Conservation (phyloP, 768 basidiomycete species). For the Trametes cinnabarina region DNA sequence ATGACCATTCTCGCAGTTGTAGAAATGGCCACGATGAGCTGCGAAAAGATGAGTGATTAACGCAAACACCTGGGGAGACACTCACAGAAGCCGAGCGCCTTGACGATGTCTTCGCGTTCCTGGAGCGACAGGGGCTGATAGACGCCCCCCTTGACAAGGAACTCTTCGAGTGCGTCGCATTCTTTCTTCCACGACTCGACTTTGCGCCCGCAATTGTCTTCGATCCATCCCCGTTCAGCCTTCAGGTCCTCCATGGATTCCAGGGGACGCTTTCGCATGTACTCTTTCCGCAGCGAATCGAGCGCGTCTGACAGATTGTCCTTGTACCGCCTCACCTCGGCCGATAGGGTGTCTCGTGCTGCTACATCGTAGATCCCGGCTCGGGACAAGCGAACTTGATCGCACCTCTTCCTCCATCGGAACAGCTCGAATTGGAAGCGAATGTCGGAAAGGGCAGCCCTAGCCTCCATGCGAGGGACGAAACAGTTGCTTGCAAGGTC, state of each 20-base stretch:
- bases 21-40: conserved; percentile 33
- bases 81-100: conserved; percentile 29
- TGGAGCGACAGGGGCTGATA: conserved; percentile 27
- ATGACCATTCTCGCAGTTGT: conserved; percentile 52
- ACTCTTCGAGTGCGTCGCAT: conserved; percentile 20
- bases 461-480: conserved; percentile 30
- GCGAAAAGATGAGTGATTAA: background rate
- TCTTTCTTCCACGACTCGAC: conserved; percentile 22
- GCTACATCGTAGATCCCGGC: background rate
- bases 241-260: conserved; percentile 11
- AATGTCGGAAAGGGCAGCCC: conserved; percentile 19
- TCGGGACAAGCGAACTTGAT: conserved; percentile 5
- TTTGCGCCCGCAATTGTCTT: conserved; percentile 25
- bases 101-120: conserved; percentile 28
- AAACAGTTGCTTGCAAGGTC: conserved; percentile 25
- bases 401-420: conserved; percentile 23
- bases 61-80: background rate
- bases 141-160: conserved; percentile 17
- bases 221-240: conserved; percentile 28
- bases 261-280: conserved; percentile 26
- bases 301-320: background rate
- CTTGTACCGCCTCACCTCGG: conserved; percentile 11
- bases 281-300: conserved; percentile 6
- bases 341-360: conserved; percentile 8
- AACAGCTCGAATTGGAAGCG: conserved; percentile 29